phyloP scores from a whole-genome alignment of 495 filamentous ascomycete genomes.

The Xylaria palmicola region DNA sequence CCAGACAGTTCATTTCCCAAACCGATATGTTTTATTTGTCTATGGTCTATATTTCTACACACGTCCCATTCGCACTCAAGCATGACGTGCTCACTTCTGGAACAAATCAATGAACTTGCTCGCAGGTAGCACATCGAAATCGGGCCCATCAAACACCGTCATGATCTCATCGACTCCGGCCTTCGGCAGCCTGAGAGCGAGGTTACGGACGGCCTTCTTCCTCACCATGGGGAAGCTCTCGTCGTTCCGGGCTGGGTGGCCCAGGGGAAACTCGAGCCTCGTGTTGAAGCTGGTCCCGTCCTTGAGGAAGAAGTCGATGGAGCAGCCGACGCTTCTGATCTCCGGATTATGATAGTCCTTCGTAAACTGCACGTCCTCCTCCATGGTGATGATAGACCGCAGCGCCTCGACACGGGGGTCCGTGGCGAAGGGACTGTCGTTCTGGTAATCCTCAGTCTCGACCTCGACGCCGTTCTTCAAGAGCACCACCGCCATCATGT shows the following conservation, averaged over 20 bases:
- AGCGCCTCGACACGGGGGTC: conserved; percentile 27
- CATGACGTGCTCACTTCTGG: neutral
- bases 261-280: conserved; percentile 5
- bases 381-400: conserved; percentile 32
- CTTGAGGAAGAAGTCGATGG: conserved; percentile 1
- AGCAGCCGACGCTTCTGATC: conserved; percentile 11
- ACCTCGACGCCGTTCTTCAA: conserved; percentile 34
- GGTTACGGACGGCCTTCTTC: conserved; percentile 11
- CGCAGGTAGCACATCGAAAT: neutral
- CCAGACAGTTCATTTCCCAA: no score
- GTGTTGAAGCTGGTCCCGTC: conserved; percentile 5
- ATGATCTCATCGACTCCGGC: conserved; percentile 1
- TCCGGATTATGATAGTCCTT: conserved; percentile 36
- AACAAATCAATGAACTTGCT: conserved; percentile 7
- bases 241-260: conserved; percentile 5
- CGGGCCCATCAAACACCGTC: neutral
- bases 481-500: conserved; percentile 40
- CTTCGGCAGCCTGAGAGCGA: conserved; percentile 4
- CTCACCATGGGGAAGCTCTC: conserved; percentile 8
- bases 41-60: neutral
- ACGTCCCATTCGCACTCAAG: neutral
- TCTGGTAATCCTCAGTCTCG: conserved; percentile 37
- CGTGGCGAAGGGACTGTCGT: conserved; percentile 36
- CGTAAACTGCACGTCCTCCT: conserved; percentile 33
- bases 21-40: neutral